Percentiles rank a stretch among this genome's conserved stretches.
phyloP scores from a whole-genome alignment of 2,329 filamentous ascomycete species.

The Talaromyces sp. region DNA sequence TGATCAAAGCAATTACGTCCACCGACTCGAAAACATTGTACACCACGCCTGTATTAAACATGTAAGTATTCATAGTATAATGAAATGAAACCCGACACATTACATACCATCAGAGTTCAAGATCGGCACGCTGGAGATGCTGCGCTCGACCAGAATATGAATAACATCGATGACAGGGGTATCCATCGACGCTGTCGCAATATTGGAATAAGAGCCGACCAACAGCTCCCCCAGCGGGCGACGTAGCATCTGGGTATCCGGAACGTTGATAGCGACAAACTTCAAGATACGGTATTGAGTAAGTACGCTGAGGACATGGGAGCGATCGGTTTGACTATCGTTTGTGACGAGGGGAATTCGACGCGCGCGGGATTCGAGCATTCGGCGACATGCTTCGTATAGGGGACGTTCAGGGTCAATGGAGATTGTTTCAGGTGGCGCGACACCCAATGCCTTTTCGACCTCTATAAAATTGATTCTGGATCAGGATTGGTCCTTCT shows the following conservation, averaged over 20 bases:
- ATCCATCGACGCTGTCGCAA: constrained; percentile 84
- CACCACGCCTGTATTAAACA: constrained; percentile 58
- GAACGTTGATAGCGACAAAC: constrained; percentile 94
- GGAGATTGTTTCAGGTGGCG: constrained; percentile 92
- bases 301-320: constrained; percentile 94
- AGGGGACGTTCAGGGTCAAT: constrained; percentile 87
- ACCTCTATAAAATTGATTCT: constrained; percentile 67
- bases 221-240: constrained; percentile 83
- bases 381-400: constrained; percentile 91
- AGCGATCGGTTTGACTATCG: constrained; percentile 88
- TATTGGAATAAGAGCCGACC: constrained; percentile 78
- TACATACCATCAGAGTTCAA: constrained; percentile 70
- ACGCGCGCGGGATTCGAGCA: constrained; percentile 90
- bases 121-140: constrained; percentile 93
- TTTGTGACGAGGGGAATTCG: constrained; percentile 91
- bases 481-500: not conserved
- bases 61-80: not conserved
- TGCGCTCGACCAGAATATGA: constrained; percentile 86
- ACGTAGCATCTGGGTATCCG: constrained; percentile 83
- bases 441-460: constrained; percentile 88
- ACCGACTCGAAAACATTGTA: constrained; percentile 98
- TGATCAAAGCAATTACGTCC: constrained; percentile 94
- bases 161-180: constrained; percentile 93
- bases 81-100: not conserved
- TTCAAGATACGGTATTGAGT: constrained; percentile 98